A percentile compares a stretch with the other conserved stretches of the same genome.
Conservation (phyloP, 2,329 filamentous ascomycete species). For the Metarhizium humberi region DNA sequence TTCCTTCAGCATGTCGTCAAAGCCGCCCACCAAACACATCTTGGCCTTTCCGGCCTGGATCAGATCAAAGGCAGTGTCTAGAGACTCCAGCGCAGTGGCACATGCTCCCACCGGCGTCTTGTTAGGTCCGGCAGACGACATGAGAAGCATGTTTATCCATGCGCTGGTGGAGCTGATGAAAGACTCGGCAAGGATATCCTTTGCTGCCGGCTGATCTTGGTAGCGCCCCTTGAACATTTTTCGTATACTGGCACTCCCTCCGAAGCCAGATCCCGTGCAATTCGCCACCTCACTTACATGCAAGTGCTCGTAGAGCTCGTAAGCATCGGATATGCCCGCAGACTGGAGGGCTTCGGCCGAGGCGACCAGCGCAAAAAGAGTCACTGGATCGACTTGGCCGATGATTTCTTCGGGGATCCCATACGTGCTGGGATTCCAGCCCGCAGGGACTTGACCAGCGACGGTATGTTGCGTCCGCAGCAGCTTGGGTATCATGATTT, state of each 20-base stretch:
- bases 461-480: not conserved
- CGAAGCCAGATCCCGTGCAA: not conserved
- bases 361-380: not conserved
- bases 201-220: not conserved
- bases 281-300: not conserved
- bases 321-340: not conserved
- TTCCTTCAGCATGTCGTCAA: constrained; percentile 94
- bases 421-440: not conserved
- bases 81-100: constrained; percentile 84
- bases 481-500: not conserved
- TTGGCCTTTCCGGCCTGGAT: constrained; percentile 91
- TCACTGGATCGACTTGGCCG: not conserved
- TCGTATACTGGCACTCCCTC: not conserved
- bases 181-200: not conserved
- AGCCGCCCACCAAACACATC: constrained; percentile 87
- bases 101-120: constrained; percentile 93
- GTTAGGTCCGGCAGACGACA: constrained; percentile 88
- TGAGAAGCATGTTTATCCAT: constrained; percentile 90
- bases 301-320: not conserved
- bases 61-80: constrained; percentile 93
- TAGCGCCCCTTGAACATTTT: not conserved
- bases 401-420: not conserved
- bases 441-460: not conserved
- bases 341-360: not conserved
- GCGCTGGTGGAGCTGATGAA: constrained; percentile 59